Evolutionary conservation across 768 basidiomycete species (phyloP).

Genomic region (Tubosaeta sp.): DNA sequence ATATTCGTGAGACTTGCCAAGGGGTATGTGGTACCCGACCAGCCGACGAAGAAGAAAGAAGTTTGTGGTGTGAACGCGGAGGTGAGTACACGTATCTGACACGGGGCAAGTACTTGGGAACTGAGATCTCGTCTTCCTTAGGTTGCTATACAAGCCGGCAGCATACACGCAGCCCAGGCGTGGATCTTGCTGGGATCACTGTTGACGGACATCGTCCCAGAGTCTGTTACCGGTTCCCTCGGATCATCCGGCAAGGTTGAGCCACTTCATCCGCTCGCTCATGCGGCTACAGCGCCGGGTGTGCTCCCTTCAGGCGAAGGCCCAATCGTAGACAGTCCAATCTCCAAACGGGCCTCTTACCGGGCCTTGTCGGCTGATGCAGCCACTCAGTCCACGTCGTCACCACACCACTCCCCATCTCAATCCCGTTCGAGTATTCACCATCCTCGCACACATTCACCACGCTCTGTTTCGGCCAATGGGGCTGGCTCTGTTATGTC

Average conservation of each 20-base stretch:
- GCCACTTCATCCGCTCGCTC: conserved; percentile 27
- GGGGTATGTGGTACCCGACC: conserved; percentile 46
- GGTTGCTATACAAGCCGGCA: conserved; percentile 58
- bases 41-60: conserved; percentile 34
- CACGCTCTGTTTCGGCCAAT: conserved; percentile 11
- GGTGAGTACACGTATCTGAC: conserved; percentile 24
- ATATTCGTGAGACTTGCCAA: conserved; percentile 59
- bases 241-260: conserved; percentile 17
- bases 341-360: conserved; percentile 22
- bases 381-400: not conserved
- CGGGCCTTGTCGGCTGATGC: conserved; percentile 27
- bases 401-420: conserved; percentile 21
- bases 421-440: conserved; percentile 17
- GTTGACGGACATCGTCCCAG: conserved; percentile 46
- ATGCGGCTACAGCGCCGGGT: conserved; percentile 42
- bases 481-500: not conserved
- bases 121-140: conserved; percentile 18
- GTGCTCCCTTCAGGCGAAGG: conserved; percentile 29
- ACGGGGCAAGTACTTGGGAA: not conserved
- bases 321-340: conserved; percentile 2
- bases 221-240: conserved; percentile 25
- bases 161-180: conserved; percentile 52
- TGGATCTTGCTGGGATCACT: conserved; percentile 66
- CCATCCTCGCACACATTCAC: conserved; percentile 4
- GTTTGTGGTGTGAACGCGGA: conserved; percentile 63